Evolutionary conservation across 805 yeast species (phyloP).

Genomic region (Cyberlindnera amylophila): DNA sequence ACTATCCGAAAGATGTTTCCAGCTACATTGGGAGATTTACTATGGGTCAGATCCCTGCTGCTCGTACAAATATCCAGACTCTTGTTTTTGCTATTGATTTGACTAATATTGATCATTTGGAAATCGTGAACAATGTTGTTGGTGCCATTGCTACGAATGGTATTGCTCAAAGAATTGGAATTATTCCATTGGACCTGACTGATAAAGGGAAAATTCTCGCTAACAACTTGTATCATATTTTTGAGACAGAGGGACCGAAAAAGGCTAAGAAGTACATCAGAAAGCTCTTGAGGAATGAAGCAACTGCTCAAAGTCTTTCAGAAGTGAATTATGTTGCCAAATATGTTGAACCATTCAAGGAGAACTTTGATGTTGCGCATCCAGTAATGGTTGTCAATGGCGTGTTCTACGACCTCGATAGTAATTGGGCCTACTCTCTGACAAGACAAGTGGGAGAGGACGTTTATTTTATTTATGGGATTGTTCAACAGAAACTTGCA

Average conservation of each 20-base stretch:
- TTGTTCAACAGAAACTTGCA: slow-evolving; percentile 27
- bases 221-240: slow-evolving; percentile 19
- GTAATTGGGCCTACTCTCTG: slow-evolving; percentile 53
- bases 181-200: slow-evolving; percentile 54
- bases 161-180: slow-evolving; percentile 77
- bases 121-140: slow-evolving; percentile 46
- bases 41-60: slow-evolving; percentile 63
- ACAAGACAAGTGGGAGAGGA: slow-evolving; percentile 56
- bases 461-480: slow-evolving; percentile 27
- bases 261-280: slow-evolving; percentile 20
- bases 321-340: slow-evolving; percentile 21
- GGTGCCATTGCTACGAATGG: slow-evolving; percentile 49
- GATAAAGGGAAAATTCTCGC: slow-evolving; percentile 19
- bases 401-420: slow-evolving; percentile 48
- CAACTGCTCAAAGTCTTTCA: slow-evolving; percentile 12
- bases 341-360: slow-evolving; percentile 25
- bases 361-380: slow-evolving; percentile 37
- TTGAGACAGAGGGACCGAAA: slow-evolving; percentile 14
- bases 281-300: slow-evolving; percentile 9
- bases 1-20: slow-evolving; percentile 41
- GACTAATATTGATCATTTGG: slow-evolving; percentile 46
- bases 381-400: slow-evolving; percentile 74
- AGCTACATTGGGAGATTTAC: slow-evolving; percentile 44
- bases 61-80: slow-evolving; percentile 72
- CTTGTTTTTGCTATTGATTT: slow-evolving; percentile 66